Evolutionary conservation across 495 filamentous ascomycete genomes (phyloP), one percentile per base, ranked within the genome.

Genomic region (Thermothielavioides terrestris): DNA sequence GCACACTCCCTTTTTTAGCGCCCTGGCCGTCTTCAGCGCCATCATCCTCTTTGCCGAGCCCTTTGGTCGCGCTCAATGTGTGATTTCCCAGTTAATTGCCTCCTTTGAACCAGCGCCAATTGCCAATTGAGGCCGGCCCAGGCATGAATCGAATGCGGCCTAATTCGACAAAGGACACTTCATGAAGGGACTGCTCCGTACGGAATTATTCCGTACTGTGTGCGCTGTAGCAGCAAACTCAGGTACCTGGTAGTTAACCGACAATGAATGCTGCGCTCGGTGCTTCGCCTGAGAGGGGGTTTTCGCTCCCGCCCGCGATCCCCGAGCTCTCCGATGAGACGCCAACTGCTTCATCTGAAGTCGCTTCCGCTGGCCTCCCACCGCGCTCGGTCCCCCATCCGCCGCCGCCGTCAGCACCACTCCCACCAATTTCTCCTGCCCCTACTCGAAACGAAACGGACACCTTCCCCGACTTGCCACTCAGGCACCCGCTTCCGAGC

Each of bases 331-430:
- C 30, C 37, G 21, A 34, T 65, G 62, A 65, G 38, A 65, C 62
- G 53, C 37, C 46, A 38, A 39, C 30, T 59, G 60, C 59, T 56
- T 65, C 62, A 58, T 50, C 59, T 49, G 55, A 58, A 45, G 32
- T 53, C 49, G 53, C 28, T 40, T n/a, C 31, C 44, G 44, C 42
- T 9, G 44, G 23, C 37, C 35, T 30, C 37, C 43, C 49, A 45
- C 54, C 42, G 40, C 55, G 52, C 54, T 49, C 54, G 57, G 57
- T 34, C 54, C 51, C 49, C 49, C 42, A 30, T 27, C 43, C 54
- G 37, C 54, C 30, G 7, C 25, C 26, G 11, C n/a, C n/a, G n/a
- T n/a, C n/a, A n/a, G n/a, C n/a, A n/a, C n/a, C n/a, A n/a, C n/a
- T n/a, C n/a, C n/a, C n/a, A n/a, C n/a, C n/a, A n/a, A n/a, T n/a